These are phyloP conservation scores for Diaporthe citri DNA, from an alignment of 2,329 filamentous ascomycete genomes.

Conservation along the genomic window DNA sequence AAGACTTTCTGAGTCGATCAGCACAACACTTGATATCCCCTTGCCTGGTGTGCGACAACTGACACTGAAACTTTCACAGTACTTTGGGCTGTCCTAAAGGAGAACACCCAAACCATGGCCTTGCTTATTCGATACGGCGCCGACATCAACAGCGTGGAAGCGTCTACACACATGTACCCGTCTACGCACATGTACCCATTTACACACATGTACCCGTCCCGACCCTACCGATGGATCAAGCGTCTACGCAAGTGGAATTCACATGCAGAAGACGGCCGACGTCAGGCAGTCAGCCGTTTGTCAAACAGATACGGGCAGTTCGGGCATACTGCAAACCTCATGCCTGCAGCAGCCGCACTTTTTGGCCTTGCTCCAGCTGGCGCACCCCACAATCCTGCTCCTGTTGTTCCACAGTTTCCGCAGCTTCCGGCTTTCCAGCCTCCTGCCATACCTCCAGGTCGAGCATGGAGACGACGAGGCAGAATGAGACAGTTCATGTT, in stretches of 20 bases:
- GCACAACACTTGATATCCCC: neutral
- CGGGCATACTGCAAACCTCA: too few species aligned
- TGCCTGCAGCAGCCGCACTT: too few species aligned
- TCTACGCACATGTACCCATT: neutral
- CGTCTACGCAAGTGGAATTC: neutral
- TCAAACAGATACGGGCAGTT: too few species aligned
- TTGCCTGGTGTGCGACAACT: neutral
- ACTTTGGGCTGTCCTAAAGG: neutral
- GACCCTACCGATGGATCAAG: neutral
- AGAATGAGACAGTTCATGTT: neutral
- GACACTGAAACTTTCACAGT: neutral
- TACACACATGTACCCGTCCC: neutral
- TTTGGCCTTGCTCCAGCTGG: neutral
- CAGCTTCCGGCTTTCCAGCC: too few species aligned
- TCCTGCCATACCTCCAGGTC: neutral
- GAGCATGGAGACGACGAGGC: neutral
- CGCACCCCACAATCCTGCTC: neutral
- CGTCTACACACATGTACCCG: neutral
- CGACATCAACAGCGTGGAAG: conserved; percentile 1
- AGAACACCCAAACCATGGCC: neutral
- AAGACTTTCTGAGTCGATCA: neutral
- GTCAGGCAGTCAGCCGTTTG: neutral
- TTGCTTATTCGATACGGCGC: neutral
- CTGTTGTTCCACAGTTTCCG: neutral
- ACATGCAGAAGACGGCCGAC: neutral